phyloP scores from a whole-genome alignment of 2,329 filamentous ascomycete species.

The Arachnopeziza araneosa region DNA sequence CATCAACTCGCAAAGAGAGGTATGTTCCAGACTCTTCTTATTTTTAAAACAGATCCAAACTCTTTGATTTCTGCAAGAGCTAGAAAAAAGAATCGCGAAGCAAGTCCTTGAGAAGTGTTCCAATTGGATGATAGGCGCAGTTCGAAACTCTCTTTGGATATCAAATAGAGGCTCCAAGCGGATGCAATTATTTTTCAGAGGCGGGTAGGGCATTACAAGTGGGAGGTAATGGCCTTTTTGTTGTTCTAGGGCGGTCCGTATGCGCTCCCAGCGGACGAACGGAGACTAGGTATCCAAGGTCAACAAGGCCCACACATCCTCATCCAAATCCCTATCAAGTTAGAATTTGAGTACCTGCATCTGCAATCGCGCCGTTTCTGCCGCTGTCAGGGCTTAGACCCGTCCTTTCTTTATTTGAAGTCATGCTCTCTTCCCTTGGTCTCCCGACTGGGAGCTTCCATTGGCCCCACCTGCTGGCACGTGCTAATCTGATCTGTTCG shows the following conservation, averaged over 20 bases:
- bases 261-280: constrained; percentile 24
- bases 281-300: constrained; percentile 24
- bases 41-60: background rate
- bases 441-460: background rate
- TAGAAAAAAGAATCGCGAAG: background rate
- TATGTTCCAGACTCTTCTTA: constrained; percentile 57
- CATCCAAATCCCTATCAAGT: background rate
- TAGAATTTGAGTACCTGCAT: constrained; percentile 4
- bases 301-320: constrained; percentile 18
- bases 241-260: constrained; percentile 6
- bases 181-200: background rate
- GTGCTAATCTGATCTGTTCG: constrained; percentile 20
- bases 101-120: no score
- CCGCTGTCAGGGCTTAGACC: background rate
- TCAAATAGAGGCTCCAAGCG: background rate
- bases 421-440: background rate
- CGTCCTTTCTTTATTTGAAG: background rate
- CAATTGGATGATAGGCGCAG: no score
- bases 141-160: background rate
- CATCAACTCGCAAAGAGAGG: constrained; percentile 99
- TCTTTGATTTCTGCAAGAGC: background rate
- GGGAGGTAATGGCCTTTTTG: constrained; percentile 23
- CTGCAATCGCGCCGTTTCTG: background rate
- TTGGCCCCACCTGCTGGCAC: constrained; percentile 6
- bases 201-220: constrained; percentile 7